Conservation (phyloP, 1,284 basidiomycete genomes). For the Boletus smithii region DNA sequence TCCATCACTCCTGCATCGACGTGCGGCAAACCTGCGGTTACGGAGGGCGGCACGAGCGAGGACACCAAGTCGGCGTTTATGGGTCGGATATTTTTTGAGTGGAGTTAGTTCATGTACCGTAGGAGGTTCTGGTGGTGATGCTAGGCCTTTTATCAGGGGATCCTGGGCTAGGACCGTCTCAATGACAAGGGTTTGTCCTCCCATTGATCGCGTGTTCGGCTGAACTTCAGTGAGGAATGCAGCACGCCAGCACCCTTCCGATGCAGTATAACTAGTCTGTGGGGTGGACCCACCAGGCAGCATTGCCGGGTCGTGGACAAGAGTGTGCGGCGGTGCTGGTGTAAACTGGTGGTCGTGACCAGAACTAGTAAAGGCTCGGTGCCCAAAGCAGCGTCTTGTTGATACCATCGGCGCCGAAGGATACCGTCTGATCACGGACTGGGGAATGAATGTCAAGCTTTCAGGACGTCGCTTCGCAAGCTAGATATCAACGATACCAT, state of each 20-base stretch:
- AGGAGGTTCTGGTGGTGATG: neutral
- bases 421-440: conserved; percentile 27
- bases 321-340: neutral
- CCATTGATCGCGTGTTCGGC: neutral
- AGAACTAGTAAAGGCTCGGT: neutral
- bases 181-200: neutral
- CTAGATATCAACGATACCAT: conserved; percentile 5
- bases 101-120: neutral
- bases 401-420: conserved; percentile 12
- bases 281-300: conserved; percentile 4
- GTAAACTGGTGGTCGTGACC: conserved; percentile 4
- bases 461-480: conserved; percentile 19
- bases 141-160: neutral
- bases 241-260: conserved; percentile 2
- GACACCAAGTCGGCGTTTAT: conserved; percentile 16
- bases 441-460: conserved; percentile 26
- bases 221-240: conserved; percentile 2
- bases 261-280: conserved; percentile 2
- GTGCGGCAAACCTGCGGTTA: conserved; percentile 11
- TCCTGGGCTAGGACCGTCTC: neutral
- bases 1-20: neutral
- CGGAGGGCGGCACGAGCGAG: conserved; percentile 26
- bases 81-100: neutral
- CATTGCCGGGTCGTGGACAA: conserved; percentile 5
- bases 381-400: neutral